Base-by-base conservation (phyloP, 2,329 filamentous ascomycete genomes). In the Diaporthe destruens region DNA sequence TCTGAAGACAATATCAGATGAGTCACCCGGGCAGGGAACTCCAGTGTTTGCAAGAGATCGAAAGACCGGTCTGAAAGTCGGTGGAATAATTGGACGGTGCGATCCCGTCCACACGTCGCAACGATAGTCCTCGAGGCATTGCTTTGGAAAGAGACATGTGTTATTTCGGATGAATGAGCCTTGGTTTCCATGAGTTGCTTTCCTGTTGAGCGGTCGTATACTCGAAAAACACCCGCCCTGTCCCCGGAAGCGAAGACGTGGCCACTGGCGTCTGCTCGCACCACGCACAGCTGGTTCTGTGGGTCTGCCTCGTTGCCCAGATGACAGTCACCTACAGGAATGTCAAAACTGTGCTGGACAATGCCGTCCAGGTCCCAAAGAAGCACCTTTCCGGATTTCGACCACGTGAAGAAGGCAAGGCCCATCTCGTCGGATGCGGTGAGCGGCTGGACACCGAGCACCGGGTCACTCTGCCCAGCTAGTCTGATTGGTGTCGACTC, bases 21-120 rank as follows among this genome's bases (percentile, higher is more conserved):
- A 70, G 89, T 92, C 23, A 99, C 95, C 75, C 94, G 93, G 29
- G 95, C 94, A 39, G 95, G 91, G 81, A 98, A 97, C 77, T 99
- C 96, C 71, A 98, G 89, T 0, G 96, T 99, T 81, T 99, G 96
- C 67, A 98, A 89, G 72, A 98, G 89, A 72, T 93, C 89, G 81
- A 97, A 92, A 3, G 82, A 83, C 2, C 90, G 87, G 16, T 82
- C 85, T 1, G 84, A 83, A 32, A 86, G 86, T 34, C 87, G 85
- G 74, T 89, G 87, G 80, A 98, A 98, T n/a, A 99, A 84, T 80
- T 99, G 96, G 0, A 96, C 90, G n/a, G 93, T 98, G 66, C 96
- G 92, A 82, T 99, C 96, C 76, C 96, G 89, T 47, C 94, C 94
- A 79, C 93, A 95, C 14, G 92, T 95, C 23, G 94, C 96, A 76